Evolutionary conservation across 352 stramenopile genomes (phyloP), one percentile per base, ranked within the genome.

Genomic region (Globisporangium irregulare): DNA sequence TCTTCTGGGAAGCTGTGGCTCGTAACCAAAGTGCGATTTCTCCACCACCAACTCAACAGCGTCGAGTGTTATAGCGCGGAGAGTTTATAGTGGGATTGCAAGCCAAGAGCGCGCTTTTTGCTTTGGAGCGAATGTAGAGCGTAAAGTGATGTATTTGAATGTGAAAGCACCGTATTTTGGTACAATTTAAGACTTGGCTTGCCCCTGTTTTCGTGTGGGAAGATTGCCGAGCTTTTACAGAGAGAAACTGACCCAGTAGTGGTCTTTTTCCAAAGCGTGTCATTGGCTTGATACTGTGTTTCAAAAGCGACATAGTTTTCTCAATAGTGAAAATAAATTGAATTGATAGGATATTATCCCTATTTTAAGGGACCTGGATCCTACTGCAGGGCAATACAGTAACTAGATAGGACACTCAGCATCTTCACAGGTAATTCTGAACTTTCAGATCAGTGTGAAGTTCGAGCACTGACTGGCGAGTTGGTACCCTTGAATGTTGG

Each of bases 21-120:
- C 14, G 53, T 59, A 29, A 56, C 50, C 53, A 59, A 59, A 59
- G 18, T 51, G 43, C 43, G 43, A 51, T 51, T 51, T 51, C 43
- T 24, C 43, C 43, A 51, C 43, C 43, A 51, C 43, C 43, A 51
- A 51, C 43, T 50, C 15, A 50, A 50, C 43, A 50, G 15, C 43
- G 43, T 18, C 6, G 4, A 22, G 15, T n/a, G 43, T 50, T 50
- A 9, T 10, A 10, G 18, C 43, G 5, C 43, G 43, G 43, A 5
- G 43, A 50, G 43, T 50, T 50, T n/a, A 22, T 22, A 50, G 1
- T n/a, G 43, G 18, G 15, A n/a, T n/a, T 50, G 14, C 43, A 1
- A 50, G 15, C 15, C 18, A 50, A 50, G 0, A 22, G 43, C 18
- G 43, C 43, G 43, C 43, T 50, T 50, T 50, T 50, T 10, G 43